Evolutionary conservation across 1,139 yeast species (phyloP).

Genomic region (Pneumocystis canis): DNA sequence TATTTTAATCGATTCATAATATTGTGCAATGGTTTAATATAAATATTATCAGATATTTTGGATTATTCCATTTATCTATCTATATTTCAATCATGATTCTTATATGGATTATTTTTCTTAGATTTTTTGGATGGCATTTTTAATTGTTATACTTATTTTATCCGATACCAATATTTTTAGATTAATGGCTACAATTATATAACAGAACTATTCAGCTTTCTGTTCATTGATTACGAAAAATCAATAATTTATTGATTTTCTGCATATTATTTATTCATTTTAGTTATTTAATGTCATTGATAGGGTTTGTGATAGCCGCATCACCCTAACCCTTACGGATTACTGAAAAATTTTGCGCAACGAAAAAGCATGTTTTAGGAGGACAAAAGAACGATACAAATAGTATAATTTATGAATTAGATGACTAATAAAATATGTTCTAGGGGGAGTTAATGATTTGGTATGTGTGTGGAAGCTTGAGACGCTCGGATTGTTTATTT

Average conservation of each 20-base stretch:
- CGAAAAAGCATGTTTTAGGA: not conserved
- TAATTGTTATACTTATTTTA: too few species aligned
- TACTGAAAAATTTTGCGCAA: not conserved
- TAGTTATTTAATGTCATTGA: too few species aligned
- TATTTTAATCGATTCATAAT: constrained; percentile 24
- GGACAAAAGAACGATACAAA: not conserved
- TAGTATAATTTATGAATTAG: not conserved
- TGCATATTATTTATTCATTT: not conserved
- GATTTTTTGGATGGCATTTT: too few species aligned
- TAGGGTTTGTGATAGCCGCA: not conserved
- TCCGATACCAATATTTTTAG: too few species aligned
- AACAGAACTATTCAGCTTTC: too few species aligned
- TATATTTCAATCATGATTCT: too few species aligned
- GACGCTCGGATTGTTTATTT: not conserved
- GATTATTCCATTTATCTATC: too few species aligned
- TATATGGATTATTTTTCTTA: too few species aligned
- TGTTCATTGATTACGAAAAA: too few species aligned
- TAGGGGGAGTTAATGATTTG: not conserved
- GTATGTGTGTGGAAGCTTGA: not conserved
- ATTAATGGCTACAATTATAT: too few species aligned
- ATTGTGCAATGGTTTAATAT: constrained; percentile 36
- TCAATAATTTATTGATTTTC: too few species aligned
- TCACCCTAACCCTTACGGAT: not conserved
- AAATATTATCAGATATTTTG: too few species aligned
- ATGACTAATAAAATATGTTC: not conserved